Evolutionary conservation across 2,329 filamentous ascomycete genomes (phyloP).

Genomic region (Colletotrichum karsti): DNA sequence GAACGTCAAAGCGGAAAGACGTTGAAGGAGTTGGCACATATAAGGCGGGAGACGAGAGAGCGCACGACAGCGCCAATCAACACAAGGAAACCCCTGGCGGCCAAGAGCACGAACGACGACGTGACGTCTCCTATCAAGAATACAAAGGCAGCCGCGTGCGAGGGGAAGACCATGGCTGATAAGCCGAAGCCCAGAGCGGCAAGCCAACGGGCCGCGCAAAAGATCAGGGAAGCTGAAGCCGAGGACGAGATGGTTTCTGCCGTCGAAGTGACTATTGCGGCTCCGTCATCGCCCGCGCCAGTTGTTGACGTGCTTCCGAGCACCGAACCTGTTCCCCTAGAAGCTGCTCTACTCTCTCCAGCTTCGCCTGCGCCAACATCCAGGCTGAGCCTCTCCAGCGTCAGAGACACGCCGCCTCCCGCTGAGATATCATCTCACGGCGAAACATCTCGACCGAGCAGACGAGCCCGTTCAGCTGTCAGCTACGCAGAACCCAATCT

Average conservation of each 20-base stretch:
- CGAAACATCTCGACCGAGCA: conserved; percentile 70
- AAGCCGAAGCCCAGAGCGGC: conserved; percentile 41
- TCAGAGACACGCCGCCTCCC: conserved; percentile 67
- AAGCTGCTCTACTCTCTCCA: conserved; percentile 53
- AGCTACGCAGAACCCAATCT: conserved; percentile 87
- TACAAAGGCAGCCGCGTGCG: conserved; percentile 37
- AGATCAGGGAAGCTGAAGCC: conserved; percentile 35
- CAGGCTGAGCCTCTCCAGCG: conserved; percentile 45
- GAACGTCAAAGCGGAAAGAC: conserved; percentile 48
- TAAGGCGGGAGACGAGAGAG: conserved; percentile 50
- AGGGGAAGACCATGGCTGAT: conserved; percentile 27
- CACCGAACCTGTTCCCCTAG: conserved; percentile 44
- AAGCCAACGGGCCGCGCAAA: conserved; percentile 36
- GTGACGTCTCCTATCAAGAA: conserved; percentile 66
- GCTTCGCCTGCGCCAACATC: conserved; percentile 57
- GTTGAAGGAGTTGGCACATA: conserved; percentile 54
- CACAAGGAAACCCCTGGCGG: conserved; percentile 57
- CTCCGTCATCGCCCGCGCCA: conserved; percentile 10
- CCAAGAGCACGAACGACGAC: conserved; percentile 69
- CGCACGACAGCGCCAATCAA: conserved; percentile 37
- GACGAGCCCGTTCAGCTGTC: conserved; percentile 73
- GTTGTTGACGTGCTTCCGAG: conserved; percentile 23
- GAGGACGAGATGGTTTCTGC: not conserved
- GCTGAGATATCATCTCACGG: conserved; percentile 62
- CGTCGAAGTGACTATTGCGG: not conserved